Conservation (phyloP, 192 early-diverging fungal species). For the Lunasporangiospora selenospora region DNA sequence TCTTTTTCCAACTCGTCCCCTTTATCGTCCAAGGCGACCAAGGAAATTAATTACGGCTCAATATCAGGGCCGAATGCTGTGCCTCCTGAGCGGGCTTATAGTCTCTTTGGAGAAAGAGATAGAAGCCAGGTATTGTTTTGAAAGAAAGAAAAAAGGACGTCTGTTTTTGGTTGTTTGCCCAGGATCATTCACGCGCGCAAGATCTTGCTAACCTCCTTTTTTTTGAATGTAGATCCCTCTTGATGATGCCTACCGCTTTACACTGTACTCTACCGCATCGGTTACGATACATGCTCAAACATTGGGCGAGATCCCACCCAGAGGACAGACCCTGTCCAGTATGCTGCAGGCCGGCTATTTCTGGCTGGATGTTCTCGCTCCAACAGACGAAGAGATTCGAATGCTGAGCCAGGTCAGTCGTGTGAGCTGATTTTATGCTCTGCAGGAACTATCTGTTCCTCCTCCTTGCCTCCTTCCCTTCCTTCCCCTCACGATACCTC, state of each 20-base stretch:
- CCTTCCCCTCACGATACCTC: too few species aligned
- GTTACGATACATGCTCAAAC: constrained; percentile 65
- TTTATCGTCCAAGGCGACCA: constrained; percentile 8
- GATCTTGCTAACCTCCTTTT: too few species aligned
- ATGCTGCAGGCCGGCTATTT: constrained; percentile 53
- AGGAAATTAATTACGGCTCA: constrained; percentile 23
- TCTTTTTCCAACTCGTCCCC: constrained; percentile 15
- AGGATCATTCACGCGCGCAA: too few species aligned
- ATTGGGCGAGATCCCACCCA: constrained; percentile 58
- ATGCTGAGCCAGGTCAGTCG: constrained; percentile 58
- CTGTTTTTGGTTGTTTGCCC: not conserved
- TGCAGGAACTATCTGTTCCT: too few species aligned
- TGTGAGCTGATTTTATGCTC: too few species aligned
- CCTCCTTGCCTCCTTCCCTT: too few species aligned
- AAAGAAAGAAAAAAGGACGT: not conserved
- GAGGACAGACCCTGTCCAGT: constrained; percentile 33
- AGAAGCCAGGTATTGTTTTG: constrained; percentile 25
- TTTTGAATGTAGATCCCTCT: constrained; percentile 21
- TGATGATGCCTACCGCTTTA: constrained; percentile 61
- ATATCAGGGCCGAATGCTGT: constrained; percentile 5
- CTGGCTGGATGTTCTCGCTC: constrained; percentile 75
- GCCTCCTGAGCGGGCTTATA: constrained; percentile 35
- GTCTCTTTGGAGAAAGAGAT: constrained; percentile 47
- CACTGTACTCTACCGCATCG: constrained; percentile 68
- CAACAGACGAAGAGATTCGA: constrained; percentile 66